Percentiles rank a stretch among this genome's conserved stretches.
Evolutionary conservation across 345 rosid species (phyloP).

Genomic region (Toxicodendron radicans): DNA sequence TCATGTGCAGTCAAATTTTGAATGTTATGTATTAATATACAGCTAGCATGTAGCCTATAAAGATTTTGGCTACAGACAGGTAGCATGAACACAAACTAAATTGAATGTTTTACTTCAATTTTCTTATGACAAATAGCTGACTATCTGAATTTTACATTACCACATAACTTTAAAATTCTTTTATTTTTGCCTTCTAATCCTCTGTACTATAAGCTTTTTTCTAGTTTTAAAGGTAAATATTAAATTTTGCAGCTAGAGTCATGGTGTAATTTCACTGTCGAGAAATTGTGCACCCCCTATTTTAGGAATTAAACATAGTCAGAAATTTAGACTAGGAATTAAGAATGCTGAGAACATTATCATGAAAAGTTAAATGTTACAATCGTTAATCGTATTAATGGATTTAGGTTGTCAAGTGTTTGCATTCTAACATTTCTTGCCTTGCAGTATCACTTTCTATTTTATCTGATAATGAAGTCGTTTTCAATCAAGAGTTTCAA

Average conservation of each 20-base stretch:
- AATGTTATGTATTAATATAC: too few species aligned
- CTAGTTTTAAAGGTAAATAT: too few species aligned
- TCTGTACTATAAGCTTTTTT: neutral
- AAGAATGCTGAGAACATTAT: neutral
- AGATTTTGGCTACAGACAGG: neutral
- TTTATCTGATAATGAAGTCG: conserved; percentile 21
- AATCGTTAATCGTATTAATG: neutral
- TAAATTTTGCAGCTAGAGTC: too few species aligned
- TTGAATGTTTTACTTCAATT: neutral
- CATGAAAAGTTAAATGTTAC: neutral
- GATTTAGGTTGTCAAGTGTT: neutral
- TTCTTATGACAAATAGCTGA: neutral
- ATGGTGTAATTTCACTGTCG: too few species aligned
- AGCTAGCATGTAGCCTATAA: neutral
- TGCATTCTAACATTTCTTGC: conserved; percentile 12
- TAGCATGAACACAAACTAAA: neutral
- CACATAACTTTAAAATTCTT: neutral
- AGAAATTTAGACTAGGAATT: neutral
- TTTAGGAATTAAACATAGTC: neutral
- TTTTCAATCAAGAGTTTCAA: conserved; percentile 42
- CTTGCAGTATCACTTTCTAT: conserved; percentile 47
- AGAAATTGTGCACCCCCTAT: too few species aligned
- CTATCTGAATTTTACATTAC: neutral
- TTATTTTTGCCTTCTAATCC: neutral
- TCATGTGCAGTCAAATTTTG: neutral